A percentile compares a stretch with the other conserved stretches of the same genome.
These are phyloP conservation scores for Acacia crassicarpa DNA, from an alignment of 306 rosid species.

Conservation along the genomic window DNA sequence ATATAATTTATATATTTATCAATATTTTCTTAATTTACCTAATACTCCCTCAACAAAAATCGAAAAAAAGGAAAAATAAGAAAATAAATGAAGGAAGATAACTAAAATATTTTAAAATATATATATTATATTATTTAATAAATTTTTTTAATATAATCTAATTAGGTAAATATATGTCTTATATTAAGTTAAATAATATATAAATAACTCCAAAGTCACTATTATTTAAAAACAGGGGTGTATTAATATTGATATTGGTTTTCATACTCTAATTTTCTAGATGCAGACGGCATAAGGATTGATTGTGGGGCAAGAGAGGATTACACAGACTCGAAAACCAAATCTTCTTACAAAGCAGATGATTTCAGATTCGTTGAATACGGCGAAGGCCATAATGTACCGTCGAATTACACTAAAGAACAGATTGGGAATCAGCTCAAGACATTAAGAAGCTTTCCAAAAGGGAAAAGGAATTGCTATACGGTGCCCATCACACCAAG, in stretches of 20 bases:
- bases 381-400: conserved; percentile 1
- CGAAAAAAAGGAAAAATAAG: too few relatives aligned
- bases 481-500: conserved; percentile 28
- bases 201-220: too few relatives aligned
- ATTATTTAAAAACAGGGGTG: not conserved
- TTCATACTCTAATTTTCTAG: not conserved
- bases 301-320: not conserved
- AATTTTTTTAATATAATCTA: too few relatives aligned
- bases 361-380: not conserved
- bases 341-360: not conserved
- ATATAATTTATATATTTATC: too few relatives aligned
- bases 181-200: too few relatives aligned
- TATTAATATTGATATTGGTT: not conserved
- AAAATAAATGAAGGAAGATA: too few relatives aligned
- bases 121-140: too few relatives aligned
- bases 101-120: too few relatives aligned
- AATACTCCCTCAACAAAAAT: too few relatives aligned
- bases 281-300: not conserved
- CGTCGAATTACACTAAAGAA: not conserved
- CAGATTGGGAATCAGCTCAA: not conserved
- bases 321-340: not conserved
- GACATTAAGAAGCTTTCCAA: conserved; percentile 45
- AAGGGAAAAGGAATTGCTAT: conserved; percentile 45
- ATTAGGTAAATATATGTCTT: too few relatives aligned
- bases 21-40: too few relatives aligned